Conservation (phyloP, 2,329 filamentous ascomycete species). For the Neocatenulostroma microsporum region DNA sequence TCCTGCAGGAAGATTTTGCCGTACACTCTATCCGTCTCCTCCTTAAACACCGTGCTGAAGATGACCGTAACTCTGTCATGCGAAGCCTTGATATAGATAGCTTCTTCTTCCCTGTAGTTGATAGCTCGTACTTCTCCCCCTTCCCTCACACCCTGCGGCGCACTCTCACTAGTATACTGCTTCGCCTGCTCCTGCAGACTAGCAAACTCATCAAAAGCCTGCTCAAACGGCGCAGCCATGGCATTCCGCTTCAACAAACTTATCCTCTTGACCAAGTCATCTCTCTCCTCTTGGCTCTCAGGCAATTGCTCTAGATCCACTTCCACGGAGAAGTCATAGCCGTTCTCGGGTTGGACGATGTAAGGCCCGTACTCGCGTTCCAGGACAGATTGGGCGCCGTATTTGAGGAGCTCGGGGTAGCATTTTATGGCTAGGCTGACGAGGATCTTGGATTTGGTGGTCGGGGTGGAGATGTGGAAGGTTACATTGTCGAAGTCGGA, state of each 20-base stretch:
- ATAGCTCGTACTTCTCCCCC: slow-evolving; percentile 92
- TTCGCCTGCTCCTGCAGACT: slow-evolving; percentile 78
- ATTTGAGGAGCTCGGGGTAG: slow-evolving; percentile 83
- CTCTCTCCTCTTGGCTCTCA: slow-evolving; percentile 71
- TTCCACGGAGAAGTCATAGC: slow-evolving; percentile 91
- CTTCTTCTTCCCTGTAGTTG: slow-evolving; percentile 97
- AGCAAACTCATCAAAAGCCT: slow-evolving; percentile 90
- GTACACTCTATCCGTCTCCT: slow-evolving; percentile 95
- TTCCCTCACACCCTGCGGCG: slow-evolving; percentile 81
- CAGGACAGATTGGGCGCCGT: slow-evolving; percentile 85
- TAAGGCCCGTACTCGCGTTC: slow-evolving; percentile 91
- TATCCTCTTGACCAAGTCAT: slow-evolving; percentile 79
- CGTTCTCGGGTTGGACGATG: slow-evolving; percentile 76
- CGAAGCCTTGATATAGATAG: slow-evolving; percentile 96
- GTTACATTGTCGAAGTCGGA: slow-evolving; percentile 99
- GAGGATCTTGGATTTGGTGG: slow-evolving; percentile 86
- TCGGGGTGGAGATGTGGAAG: slow-evolving; percentile 96
- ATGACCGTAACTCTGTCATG: slow-evolving; percentile 97
- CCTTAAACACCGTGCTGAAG: slow-evolving; percentile 95
- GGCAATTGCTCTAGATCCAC: slow-evolving; percentile 86
- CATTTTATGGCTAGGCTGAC: slow-evolving; percentile 94
- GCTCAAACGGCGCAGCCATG: slow-evolving; percentile 97
- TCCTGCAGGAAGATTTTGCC: slow-evolving; percentile 98
- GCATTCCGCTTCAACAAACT: slow-evolving; percentile 93
- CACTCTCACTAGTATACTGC: slow-evolving; percentile 87